A percentile compares a stretch with the other conserved stretches of the same genome.
Conservation (phyloP, 805 yeast genomes). For the Candida nemodendra region DNA sequence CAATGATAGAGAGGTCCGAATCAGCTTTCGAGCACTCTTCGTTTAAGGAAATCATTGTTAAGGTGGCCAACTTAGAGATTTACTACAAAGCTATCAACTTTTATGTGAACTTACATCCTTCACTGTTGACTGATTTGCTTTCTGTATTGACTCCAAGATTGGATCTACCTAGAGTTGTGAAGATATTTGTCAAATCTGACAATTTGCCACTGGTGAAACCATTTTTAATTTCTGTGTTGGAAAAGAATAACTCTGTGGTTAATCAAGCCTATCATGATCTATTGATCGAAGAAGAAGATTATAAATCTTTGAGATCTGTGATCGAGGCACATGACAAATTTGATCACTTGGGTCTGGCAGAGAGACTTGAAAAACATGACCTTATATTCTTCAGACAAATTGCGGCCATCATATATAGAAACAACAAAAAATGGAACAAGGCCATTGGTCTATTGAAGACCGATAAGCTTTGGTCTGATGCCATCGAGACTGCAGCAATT, state of each 20-base stretch:
- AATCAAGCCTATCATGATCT: constrained; percentile 94
- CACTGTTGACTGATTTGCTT: constrained; percentile 81
- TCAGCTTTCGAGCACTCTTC: constrained; percentile 91
- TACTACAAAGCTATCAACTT: constrained; percentile 97
- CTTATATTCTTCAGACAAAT: constrained; percentile 92
- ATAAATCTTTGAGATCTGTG: constrained; percentile 81
- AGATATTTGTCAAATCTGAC: constrained; percentile 92
- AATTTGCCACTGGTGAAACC: constrained; percentile 95
- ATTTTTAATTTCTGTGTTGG: constrained; percentile 86
- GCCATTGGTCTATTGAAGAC: constrained; percentile 84
- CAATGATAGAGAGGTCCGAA: constrained; percentile 94
- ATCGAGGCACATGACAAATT: constrained; percentile 89
- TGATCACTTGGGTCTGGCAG: constrained; percentile 89
- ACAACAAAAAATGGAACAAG: constrained; percentile 90
- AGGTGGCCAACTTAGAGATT: constrained; percentile 93
- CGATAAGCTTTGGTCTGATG: constrained; percentile 93
- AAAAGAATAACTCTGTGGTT: constrained; percentile 85
- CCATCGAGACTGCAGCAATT: constrained; percentile 85
- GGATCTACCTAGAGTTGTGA: constrained; percentile 91
- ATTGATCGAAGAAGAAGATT: constrained; percentile 94
- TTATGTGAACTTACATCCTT: constrained; percentile 89
- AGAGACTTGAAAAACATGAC: constrained; percentile 87
- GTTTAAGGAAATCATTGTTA: constrained; percentile 91
- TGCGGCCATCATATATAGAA: constrained; percentile 90
- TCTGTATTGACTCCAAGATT: constrained; percentile 83